Percentiles rank a stretch among this genome's conserved stretches.
Evolutionary conservation across 2,329 filamentous ascomycete species (phyloP).

Genomic region (Allantophomopsis cytisporea): DNA sequence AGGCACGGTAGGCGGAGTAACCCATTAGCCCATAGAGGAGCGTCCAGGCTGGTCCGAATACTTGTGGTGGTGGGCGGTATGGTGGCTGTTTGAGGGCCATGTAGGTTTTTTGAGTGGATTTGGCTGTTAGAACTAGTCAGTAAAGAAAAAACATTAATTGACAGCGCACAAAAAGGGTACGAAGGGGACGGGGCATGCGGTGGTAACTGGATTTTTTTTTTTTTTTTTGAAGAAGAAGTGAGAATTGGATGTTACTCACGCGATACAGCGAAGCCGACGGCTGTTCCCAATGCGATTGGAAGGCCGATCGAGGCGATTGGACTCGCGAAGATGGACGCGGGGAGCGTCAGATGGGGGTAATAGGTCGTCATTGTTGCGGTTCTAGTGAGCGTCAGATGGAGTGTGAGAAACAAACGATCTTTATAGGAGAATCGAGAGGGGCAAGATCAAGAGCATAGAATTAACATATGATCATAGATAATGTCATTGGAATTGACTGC

Average conservation of each 20-base stretch:
- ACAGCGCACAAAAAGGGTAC: no score
- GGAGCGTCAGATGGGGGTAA: constrained; percentile 66
- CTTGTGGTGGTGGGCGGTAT: constrained; percentile 41
- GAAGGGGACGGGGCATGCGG: no score
- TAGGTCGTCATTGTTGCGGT: constrained; percentile 57
- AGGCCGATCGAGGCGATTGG: constrained; percentile 63
- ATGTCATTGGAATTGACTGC: not conserved
- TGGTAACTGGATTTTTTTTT: not conserved
- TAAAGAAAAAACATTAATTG: no score
- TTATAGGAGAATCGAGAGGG: not conserved
- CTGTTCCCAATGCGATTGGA: constrained; percentile 58
- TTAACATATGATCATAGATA: not conserved
- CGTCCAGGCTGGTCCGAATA: constrained; percentile 55
- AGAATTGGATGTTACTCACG: constrained; percentile 32
- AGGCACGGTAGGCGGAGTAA: constrained; percentile 72
- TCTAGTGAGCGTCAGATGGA: not conserved
- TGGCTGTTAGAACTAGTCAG: constrained; percentile 23
- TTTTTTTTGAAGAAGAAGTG: no score
- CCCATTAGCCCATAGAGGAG: constrained; percentile 69
- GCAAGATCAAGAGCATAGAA: no score
- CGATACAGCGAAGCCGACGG: constrained; percentile 55
- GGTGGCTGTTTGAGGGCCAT: constrained; percentile 53
- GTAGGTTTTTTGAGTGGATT: constrained; percentile 48
- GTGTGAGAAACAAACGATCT: no score
- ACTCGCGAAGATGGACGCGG: constrained; percentile 55